Evolutionary conservation across 1,284 basidiomycete genomes (phyloP).

Genomic region (Peniophora sp.): DNA sequence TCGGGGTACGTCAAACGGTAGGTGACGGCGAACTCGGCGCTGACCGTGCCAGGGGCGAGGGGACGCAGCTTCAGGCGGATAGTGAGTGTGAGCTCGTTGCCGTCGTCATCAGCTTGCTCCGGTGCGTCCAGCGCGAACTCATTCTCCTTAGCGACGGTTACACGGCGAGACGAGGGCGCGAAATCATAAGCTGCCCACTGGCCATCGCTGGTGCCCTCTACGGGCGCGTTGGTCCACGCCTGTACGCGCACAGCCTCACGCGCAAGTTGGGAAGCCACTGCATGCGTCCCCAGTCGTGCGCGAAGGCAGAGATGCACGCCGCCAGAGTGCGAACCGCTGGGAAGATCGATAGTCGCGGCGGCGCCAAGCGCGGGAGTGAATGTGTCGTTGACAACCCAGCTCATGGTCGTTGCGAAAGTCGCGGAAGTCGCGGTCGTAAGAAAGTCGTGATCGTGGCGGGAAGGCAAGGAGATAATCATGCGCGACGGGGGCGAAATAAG

Average conservation of each 20-base stretch:
- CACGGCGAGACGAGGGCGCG: background rate
- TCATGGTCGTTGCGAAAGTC: background rate
- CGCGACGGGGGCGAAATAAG: background rate
- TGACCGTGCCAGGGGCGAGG: conserved; percentile 10
- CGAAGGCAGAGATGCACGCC: conserved; percentile 27
- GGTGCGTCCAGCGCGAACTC: conserved; percentile 7
- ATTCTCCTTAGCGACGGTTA: background rate
- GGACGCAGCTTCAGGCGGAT: conserved; percentile 7
- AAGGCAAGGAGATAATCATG: background rate
- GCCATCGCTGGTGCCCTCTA: conserved; percentile 14
- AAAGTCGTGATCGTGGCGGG: background rate
- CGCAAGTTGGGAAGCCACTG: conserved; percentile 25
- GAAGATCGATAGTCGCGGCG: conserved; percentile 10
- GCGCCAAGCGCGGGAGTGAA: conserved; percentile 12
- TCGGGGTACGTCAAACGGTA: conserved; percentile 35
- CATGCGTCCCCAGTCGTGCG: conserved; percentile 22
- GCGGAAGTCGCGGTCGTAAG: background rate
- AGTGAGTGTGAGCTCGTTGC: conserved; percentile 4
- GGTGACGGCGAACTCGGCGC: conserved; percentile 26
- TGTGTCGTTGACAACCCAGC: conserved; percentile 4
- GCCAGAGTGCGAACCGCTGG: conserved; percentile 9
- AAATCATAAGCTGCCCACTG: conserved; percentile 36
- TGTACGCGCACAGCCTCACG: conserved; percentile 29
- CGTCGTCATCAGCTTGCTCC: conserved; percentile 4
- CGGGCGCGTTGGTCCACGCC: conserved; percentile 38